Evolutionary conservation across 1,284 basidiomycete genomes (phyloP).

Genomic region (Sanguinoderma infundibulare): DNA sequence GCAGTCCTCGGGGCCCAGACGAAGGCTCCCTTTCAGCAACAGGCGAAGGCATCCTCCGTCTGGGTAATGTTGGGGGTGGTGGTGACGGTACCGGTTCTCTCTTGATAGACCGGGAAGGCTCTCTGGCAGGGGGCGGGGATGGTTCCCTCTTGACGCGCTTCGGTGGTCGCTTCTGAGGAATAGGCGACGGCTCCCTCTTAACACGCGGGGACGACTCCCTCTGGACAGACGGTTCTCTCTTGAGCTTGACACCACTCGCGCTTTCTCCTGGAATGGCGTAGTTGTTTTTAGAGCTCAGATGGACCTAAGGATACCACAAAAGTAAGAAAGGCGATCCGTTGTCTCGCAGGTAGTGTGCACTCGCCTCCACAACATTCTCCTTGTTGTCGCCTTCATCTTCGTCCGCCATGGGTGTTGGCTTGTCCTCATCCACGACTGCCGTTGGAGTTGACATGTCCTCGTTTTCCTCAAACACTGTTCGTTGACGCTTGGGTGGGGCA

Average conservation of each 20-base stretch:
- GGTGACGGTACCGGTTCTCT: not conserved
- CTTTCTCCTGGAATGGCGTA: constrained; percentile 5
- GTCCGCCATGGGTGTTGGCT: not conserved
- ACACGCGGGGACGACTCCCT: not conserved
- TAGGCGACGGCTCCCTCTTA: not conserved
- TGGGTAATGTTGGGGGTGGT: not conserved
- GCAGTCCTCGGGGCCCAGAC: not conserved
- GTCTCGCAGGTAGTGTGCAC: not conserved
- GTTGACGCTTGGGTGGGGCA: not conserved
- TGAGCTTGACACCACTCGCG: not conserved
- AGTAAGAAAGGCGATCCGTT: not conserved
- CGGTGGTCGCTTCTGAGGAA: too few relatives aligned
- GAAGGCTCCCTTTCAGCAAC: not conserved
- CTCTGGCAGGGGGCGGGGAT: not conserved
- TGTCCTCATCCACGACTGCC: not conserved
- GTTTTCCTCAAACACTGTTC: not conserved
- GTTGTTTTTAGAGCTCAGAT: constrained; percentile 6
- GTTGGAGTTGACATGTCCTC: not conserved
- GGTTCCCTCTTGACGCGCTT: not conserved
- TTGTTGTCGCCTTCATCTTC: constrained; percentile 4
- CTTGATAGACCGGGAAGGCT: not conserved
- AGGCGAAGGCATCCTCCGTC: not conserved
- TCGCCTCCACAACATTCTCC: constrained; percentile 8
- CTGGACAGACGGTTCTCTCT: not conserved
- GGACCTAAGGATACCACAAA: not conserved